phyloP scores from a whole-genome alignment of 192 early-diverging fungal genomes.

The Entomortierella beljakovae region DNA sequence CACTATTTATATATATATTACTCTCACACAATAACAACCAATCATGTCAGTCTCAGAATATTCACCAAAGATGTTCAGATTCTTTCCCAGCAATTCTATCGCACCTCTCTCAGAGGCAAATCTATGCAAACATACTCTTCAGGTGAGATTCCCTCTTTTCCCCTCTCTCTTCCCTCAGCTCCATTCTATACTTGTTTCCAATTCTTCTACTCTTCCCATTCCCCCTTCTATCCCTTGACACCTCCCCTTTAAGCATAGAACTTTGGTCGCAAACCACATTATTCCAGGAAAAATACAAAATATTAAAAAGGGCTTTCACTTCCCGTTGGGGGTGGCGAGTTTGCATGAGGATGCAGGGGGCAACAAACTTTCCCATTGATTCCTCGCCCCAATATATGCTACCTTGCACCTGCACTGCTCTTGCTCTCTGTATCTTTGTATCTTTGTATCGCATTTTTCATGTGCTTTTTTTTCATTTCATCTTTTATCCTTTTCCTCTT shows the following conservation, averaged over 20 bases:
- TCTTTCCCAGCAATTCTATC: slow-evolving; percentile 20
- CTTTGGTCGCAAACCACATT: neutral
- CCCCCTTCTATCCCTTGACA: neutral
- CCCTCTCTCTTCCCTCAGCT: neutral
- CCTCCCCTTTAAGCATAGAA: neutral
- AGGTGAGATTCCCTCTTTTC: slow-evolving; percentile 15
- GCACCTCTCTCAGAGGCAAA: slow-evolving; percentile 43
- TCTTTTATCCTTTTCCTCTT: neutral
- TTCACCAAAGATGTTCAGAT: slow-evolving; percentile 23
- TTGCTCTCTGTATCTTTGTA: too few relatives aligned
- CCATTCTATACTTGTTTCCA: neutral
- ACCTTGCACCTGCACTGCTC: neutral
- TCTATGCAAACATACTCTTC: slow-evolving; percentile 41
- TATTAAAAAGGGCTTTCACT: neutral
- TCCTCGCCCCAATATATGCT: neutral
- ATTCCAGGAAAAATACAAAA: neutral
- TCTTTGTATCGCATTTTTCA: neutral
- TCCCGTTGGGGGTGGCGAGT: neutral
- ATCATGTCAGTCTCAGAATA: slow-evolving; percentile 14
- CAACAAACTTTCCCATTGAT: neutral
- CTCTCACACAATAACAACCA: neutral
- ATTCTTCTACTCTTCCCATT: neutral
- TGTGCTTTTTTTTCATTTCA: neutral
- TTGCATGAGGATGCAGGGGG: neutral
- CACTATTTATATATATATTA: neutral